Evolutionary conservation across 768 basidiomycete species (phyloP).

Genomic region (Harrya chromipes): DNA sequence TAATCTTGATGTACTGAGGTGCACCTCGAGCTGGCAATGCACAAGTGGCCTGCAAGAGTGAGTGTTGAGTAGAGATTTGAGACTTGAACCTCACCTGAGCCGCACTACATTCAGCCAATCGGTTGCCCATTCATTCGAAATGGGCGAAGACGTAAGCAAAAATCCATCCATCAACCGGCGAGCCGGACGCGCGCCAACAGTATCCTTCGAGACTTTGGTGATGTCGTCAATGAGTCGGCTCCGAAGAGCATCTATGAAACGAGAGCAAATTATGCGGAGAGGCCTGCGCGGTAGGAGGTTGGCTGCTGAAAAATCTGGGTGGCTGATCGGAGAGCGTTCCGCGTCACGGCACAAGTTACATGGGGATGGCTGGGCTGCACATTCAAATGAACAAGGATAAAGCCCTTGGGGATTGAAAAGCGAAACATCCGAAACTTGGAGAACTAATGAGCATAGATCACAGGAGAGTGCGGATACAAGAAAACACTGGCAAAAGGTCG

Average conservation of each 20-base stretch:
- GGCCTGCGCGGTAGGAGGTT: slow-evolving; percentile 45
- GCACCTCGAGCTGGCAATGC: slow-evolving; percentile 57
- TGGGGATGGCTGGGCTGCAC: slow-evolving; percentile 38
- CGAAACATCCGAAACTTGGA: slow-evolving; percentile 40
- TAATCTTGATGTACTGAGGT: slow-evolving; percentile 45
- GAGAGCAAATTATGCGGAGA: slow-evolving; percentile 38
- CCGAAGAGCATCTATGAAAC: slow-evolving; percentile 65
- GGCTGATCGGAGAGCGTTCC: slow-evolving; percentile 13
- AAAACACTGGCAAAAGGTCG: neutral
- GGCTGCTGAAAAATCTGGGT: slow-evolving; percentile 29
- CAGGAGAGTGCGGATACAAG: slow-evolving; percentile 3
- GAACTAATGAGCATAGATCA: slow-evolving; percentile 8
- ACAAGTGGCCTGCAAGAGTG: slow-evolving; percentile 49
- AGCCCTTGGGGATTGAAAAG: slow-evolving; percentile 48
- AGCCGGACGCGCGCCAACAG: slow-evolving; percentile 33
- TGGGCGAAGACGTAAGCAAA: slow-evolving; percentile 46
- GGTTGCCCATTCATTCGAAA: slow-evolving; percentile 57
- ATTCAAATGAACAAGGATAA: slow-evolving; percentile 52
- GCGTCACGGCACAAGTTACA: slow-evolving; percentile 37
- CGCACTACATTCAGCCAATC: slow-evolving; percentile 58
- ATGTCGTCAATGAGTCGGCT: slow-evolving; percentile 50
- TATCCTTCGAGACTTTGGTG: slow-evolving; percentile 38
- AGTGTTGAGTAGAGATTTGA: slow-evolving; percentile 7
- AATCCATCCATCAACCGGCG: slow-evolving; percentile 61
- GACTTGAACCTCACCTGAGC: slow-evolving; percentile 38